A percentile compares a stretch with the other conserved stretches of the same genome.
Conservation (phyloP, 805 yeast species). For the Spathaspora boniae region DNA sequence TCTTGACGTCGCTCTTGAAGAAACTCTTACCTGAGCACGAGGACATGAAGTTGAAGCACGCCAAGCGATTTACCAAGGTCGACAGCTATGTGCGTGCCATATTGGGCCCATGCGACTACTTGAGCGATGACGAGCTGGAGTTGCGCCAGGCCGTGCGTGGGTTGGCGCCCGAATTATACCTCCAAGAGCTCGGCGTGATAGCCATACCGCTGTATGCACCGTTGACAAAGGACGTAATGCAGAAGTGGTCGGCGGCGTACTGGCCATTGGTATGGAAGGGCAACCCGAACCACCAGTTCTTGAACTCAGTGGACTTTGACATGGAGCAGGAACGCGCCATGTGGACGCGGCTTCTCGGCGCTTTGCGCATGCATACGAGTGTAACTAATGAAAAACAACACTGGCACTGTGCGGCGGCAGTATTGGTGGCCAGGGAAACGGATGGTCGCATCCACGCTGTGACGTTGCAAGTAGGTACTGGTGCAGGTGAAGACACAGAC, state of each 20-base stretch:
- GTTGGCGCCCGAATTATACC: slow-evolving; percentile 9
- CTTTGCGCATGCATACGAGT: no score
- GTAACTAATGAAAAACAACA: background rate
- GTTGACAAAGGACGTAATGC: slow-evolving; percentile 60
- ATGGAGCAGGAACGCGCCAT: slow-evolving; percentile 36
- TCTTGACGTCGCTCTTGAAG: slow-evolving; percentile 22
- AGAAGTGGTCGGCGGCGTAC: slow-evolving; percentile 58
- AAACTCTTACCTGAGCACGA: slow-evolving; percentile 27
- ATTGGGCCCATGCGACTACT: slow-evolving; percentile 42
- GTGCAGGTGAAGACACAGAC: no score
- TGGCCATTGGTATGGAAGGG: slow-evolving; percentile 98
- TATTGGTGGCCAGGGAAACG: slow-evolving; percentile 6
- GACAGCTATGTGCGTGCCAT: slow-evolving; percentile 32
- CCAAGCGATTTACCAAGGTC: slow-evolving; percentile 53
- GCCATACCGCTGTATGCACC: slow-evolving; percentile 65
- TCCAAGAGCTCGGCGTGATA: slow-evolving; percentile 13
- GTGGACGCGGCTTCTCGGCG: slow-evolving; percentile 14
- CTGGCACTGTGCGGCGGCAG: slow-evolving; percentile 3
- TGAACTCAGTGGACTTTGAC: slow-evolving; percentile 54
- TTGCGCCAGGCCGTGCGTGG: slow-evolving; percentile 10
- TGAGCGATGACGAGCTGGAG: slow-evolving; percentile 19
- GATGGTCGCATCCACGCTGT: slow-evolving; percentile 3
- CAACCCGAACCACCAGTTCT: slow-evolving; percentile 70
- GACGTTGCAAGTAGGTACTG: slow-evolving; percentile 2
- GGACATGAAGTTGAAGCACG: slow-evolving; percentile 29